A percentile compares a stretch with the other conserved stretches of the same genome.
These are phyloP conservation scores for Lentinus brumalis DNA, from an alignment of 768 basidiomycete genomes.

Conservation along the genomic window DNA sequence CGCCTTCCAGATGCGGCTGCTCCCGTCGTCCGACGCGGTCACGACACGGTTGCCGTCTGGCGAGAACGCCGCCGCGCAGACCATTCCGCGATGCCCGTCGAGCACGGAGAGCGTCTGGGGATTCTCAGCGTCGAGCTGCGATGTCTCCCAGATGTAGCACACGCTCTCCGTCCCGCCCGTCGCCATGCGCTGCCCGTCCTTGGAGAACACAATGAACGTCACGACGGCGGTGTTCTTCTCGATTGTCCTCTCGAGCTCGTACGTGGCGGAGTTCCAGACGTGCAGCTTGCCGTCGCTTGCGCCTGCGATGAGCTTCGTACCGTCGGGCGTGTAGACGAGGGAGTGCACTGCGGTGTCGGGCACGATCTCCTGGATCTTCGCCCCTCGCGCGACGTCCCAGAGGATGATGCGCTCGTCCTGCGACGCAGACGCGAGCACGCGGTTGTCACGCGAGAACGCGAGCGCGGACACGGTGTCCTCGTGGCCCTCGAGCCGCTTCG, in stretches of 20 bases:
- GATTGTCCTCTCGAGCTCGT: not conserved
- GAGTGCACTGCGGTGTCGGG: constrained; percentile 2
- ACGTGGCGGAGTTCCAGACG: constrained; percentile 5
- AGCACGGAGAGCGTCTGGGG: not conserved
- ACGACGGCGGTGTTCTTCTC: constrained; percentile 17
- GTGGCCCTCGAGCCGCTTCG: constrained; percentile 25
- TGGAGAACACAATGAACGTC: constrained; percentile 35
- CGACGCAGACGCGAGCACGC: constrained; percentile 10
- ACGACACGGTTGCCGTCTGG: constrained; percentile 16
- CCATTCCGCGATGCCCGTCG: constrained; percentile 3
- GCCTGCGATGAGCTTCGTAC: constrained; percentile 19
- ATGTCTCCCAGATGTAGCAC: not conserved
- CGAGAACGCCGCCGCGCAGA: constrained; percentile 23
- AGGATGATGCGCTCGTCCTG: not conserved
- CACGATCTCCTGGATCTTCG: not conserved
- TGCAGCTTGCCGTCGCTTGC: constrained; percentile 10
- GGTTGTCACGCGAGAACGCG: constrained; percentile 22
- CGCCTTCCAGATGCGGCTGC: constrained; percentile 13
- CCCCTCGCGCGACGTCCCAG: not conserved
- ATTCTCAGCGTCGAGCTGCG: not conserved
- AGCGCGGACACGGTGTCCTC: constrained; percentile 33
- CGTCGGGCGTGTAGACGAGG: constrained; percentile 24
- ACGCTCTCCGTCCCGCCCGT: constrained; percentile 7
- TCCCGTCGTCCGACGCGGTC: constrained; percentile 39
- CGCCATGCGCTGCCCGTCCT: constrained; percentile 14